Conservation (phyloP, 2,329 filamentous ascomycete genomes). For the Pseudophaeomoniella oleicola region DNA sequence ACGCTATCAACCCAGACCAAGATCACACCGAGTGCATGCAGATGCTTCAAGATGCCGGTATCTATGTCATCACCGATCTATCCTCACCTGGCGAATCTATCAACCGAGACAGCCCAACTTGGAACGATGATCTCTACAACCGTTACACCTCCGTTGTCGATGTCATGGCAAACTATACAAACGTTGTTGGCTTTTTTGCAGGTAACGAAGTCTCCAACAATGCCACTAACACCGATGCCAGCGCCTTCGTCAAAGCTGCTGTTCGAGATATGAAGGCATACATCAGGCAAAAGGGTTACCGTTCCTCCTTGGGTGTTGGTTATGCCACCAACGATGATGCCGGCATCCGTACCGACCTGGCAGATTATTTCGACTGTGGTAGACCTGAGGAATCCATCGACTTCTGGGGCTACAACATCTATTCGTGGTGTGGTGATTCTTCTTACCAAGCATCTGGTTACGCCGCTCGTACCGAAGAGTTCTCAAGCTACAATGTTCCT, state of each 20-base stretch:
- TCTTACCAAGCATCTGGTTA: constrained; percentile 66
- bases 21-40: constrained; percentile 79
- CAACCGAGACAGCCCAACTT: constrained; percentile 62
- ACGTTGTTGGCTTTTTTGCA: constrained; percentile 93
- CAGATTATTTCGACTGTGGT: constrained; percentile 92
- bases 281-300: constrained; percentile 67
- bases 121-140: constrained; percentile 63
- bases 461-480: constrained; percentile 69
- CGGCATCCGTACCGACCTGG: constrained; percentile 65
- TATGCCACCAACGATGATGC: constrained; percentile 93
- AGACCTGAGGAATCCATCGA: constrained; percentile 55
- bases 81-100: constrained; percentile 71
- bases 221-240: constrained; percentile 74
- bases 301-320: constrained; percentile 66
- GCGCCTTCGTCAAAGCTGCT: constrained; percentile 92
- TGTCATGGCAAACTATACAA: constrained; percentile 65
- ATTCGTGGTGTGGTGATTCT: constrained; percentile 93
- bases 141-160: constrained; percentile 81
- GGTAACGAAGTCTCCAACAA: constrained; percentile 95
- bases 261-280: constrained; percentile 93
- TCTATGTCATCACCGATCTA: constrained; percentile 90
- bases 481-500: constrained; percentile 76
- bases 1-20: constrained; percentile 68
- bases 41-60: constrained; percentile 66
- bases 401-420: constrained; percentile 99